These are phyloP conservation scores for Teratosphaeria viscida DNA, from an alignment of 2,329 filamentous ascomycete genomes.

Conservation along the genomic window DNA sequence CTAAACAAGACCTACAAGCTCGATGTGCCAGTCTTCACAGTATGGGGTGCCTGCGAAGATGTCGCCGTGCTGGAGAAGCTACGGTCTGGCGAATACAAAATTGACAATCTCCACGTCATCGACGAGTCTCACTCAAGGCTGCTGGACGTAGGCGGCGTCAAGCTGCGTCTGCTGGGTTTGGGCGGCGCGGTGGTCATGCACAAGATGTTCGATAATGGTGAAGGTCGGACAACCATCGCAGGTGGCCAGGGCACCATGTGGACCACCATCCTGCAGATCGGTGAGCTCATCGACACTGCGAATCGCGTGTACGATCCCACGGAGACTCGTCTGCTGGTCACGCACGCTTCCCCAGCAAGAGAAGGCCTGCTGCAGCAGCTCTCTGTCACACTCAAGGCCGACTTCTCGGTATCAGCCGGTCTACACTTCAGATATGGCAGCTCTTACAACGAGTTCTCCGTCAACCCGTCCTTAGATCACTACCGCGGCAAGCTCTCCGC, in stretches of 20 bases:
- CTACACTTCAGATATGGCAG: slow-evolving; percentile 98
- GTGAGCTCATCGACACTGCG: slow-evolving; percentile 92
- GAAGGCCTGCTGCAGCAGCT: slow-evolving; percentile 96
- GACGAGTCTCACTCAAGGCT: slow-evolving; percentile 95
- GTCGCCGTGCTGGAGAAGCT: slow-evolving; percentile 96
- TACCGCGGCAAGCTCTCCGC: slow-evolving; percentile 97
- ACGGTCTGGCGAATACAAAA: slow-evolving; percentile 93
- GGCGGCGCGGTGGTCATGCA: slow-evolving; percentile 98
- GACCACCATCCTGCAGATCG: slow-evolving; percentile 97
- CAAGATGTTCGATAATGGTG: slow-evolving; percentile 98
- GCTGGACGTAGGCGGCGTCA: slow-evolving; percentile 88
- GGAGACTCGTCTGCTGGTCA: slow-evolving; percentile 92
- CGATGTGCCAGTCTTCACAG: slow-evolving; percentile 94
- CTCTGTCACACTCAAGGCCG: slow-evolving; percentile 91
- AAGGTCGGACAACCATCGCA: slow-evolving; percentile 94
- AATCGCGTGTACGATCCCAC: slow-evolving; percentile 98
- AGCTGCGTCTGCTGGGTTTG: slow-evolving; percentile 83
- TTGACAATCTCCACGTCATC: slow-evolving; percentile 94
- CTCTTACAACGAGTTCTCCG: slow-evolving; percentile 99
- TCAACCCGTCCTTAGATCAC: slow-evolving; percentile 95
- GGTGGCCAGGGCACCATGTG: slow-evolving; percentile 99
- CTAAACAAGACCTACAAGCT: slow-evolving; percentile 81
- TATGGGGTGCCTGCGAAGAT: slow-evolving; percentile 98
- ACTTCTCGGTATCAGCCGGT: slow-evolving; percentile 95
- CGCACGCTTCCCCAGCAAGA: slow-evolving; percentile 89